Evolutionary conservation across 2,329 filamentous ascomycete species (phyloP), one percentile per base, ranked within the genome.

Genomic region (Colletotrichum cordylinicola): DNA sequence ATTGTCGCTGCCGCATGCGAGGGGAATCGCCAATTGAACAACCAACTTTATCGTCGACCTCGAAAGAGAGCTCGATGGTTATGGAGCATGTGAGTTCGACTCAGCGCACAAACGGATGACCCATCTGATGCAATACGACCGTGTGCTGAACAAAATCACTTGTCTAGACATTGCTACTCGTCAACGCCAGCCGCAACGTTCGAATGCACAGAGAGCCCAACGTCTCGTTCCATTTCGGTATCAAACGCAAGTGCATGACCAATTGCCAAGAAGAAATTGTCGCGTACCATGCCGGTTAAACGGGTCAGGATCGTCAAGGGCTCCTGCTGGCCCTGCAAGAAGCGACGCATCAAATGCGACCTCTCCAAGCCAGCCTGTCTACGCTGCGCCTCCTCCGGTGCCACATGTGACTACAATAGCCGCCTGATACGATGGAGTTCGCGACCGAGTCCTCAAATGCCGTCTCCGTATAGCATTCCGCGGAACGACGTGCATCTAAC

Each of bases 251-350:
- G 58, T 61, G 29, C 58, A 61, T 61, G 58, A 61, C 58, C 58
- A 61, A 61, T 61, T 61, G 29, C 58, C 31, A 33, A 61, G 29
- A 16, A 52, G 43, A 29, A 61, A 61, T 61, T 7, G 58, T 21
- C 12, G 58, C 29, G n/a, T 33, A n/a, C 15, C 29, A 61, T 61
- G 58, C 58, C 58, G 27, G 58, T 43, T 12, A 67, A 33, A n/a
- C 66, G 72, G 15, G 58, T 75, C 61, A 67, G 81, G 39, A 80
- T 81, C 29, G 82, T 85, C 66, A 80, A 83, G 76, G 86, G 86
- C n/a, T 87, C 86, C 8, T 87, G 86, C 77, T 87, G 86, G 86
- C 81, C 83, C 27, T 87, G 86, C 80, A 87, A 86, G 77, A 85
- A 87, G 64, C 83, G 86, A 13, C 81, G 86, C 29, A 85, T 87